These are phyloP conservation scores for Pythium phragmiticola DNA, from an alignment of 352 stramenopile genomes.

Conservation along the genomic window DNA sequence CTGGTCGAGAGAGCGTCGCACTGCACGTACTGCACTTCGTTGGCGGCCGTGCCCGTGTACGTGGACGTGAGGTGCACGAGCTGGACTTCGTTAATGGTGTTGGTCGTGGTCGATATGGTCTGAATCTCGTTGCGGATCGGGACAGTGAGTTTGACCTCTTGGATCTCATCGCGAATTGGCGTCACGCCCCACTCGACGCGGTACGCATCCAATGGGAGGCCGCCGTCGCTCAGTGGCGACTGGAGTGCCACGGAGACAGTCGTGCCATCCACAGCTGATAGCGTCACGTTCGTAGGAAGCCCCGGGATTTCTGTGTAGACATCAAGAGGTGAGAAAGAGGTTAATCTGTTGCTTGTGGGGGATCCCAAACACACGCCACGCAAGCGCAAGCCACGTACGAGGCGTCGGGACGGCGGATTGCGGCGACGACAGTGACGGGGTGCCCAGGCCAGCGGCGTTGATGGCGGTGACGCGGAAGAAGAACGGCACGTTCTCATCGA, in stretches of 20 bases:
- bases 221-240: slow-evolving; percentile 83
- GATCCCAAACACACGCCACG: not conserved
- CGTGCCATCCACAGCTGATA: slow-evolving; percentile 86
- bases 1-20: slow-evolving; percentile 83
- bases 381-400: slow-evolving; percentile 34
- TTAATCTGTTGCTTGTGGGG: not conserved
- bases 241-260: slow-evolving; percentile 81
- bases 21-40: slow-evolving; percentile 88
- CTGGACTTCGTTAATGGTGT: slow-evolving; percentile 84
- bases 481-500: slow-evolving; percentile 94
- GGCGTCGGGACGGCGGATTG: slow-evolving; percentile 86
- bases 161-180: slow-evolving; percentile 83
- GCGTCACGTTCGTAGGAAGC: slow-evolving; percentile 61
- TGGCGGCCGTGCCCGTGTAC: slow-evolving; percentile 48
- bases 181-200: slow-evolving; percentile 87
- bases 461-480: slow-evolving; percentile 93
- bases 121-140: slow-evolving; percentile 74
- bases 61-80: slow-evolving; percentile 83
- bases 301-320: slow-evolving; percentile 49
- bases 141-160: slow-evolving; percentile 59
- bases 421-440: slow-evolving; percentile 64
- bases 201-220: slow-evolving; percentile 85
- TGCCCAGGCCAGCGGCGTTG: slow-evolving; percentile 84
- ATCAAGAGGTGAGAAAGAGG: not conserved
- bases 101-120: slow-evolving; percentile 69